Evolutionary conservation across 164 flowering plant genomes (phyloP).

Genomic region (Nymphaea thermarum): DNA sequence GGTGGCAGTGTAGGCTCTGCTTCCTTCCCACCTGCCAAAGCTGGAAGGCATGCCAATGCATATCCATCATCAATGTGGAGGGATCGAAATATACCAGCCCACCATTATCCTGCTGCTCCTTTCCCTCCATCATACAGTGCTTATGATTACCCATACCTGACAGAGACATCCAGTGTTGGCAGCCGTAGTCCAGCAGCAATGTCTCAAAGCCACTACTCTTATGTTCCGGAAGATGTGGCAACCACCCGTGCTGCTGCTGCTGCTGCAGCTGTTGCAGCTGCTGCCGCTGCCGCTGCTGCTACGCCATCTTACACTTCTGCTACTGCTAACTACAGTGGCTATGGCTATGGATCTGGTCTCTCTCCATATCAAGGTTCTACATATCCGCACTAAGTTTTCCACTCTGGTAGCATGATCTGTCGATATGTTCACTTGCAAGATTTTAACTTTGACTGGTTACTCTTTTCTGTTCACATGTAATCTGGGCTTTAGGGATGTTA

Average conservation of each 20-base stretch:
- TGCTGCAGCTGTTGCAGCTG: conserved; percentile 50
- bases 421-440: background rate
- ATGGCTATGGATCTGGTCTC: conserved; percentile 22
- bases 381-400: background rate
- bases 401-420: background rate
- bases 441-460: background rate
- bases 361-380: conserved; percentile 6
- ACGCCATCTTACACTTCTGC: conserved; percentile 20
- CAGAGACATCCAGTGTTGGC: conserved; percentile 20
- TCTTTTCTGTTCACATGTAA: too few relatives aligned
- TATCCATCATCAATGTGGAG: conserved; percentile 22
- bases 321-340: conserved; percentile 25
- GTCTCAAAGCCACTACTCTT: conserved; percentile 23
- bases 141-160: conserved; percentile 30
- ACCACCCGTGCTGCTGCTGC: background rate
- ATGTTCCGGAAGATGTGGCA: conserved; percentile 17
- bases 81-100: conserved; percentile 19
- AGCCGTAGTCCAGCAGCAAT: conserved; percentile 24
- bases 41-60: conserved; percentile 10
- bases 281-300: background rate
- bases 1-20: conserved; percentile 21
- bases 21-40: conserved; percentile 28
- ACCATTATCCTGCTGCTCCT: conserved; percentile 31
- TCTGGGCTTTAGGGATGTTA: too few relatives aligned
- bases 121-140: conserved; percentile 18